Evolutionary conservation across 78 protist genomes (phyloP).

Genomic region (Dictyostelium capitatum): DNA sequence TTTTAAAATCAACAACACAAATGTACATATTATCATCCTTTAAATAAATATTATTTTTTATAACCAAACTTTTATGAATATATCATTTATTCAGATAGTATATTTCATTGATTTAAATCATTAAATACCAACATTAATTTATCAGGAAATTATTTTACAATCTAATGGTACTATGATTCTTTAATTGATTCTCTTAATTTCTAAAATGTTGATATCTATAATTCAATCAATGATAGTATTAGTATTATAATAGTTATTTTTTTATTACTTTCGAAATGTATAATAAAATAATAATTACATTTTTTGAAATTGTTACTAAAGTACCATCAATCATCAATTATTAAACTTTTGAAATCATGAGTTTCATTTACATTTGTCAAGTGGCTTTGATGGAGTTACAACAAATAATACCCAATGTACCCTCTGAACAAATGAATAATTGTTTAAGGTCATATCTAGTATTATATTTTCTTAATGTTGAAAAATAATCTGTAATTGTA

Average conservation of each 20-base stretch:
- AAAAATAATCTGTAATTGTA: conserved; percentile 77
- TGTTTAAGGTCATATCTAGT: conserved; percentile 97
- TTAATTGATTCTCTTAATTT: conserved; percentile 89
- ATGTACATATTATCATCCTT: too few species aligned
- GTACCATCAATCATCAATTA: conserved; percentile 44
- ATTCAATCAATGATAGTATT: too few species aligned
- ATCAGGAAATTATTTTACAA: too few species aligned
- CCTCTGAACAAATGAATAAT: conserved; percentile 97
- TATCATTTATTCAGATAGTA: too few species aligned
- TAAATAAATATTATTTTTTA: too few species aligned
- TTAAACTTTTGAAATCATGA: conserved; percentile 88
- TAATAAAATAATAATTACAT: too few species aligned
- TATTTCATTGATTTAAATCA: too few species aligned
- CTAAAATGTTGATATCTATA: conserved; percentile 78
- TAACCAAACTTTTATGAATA: too few species aligned
- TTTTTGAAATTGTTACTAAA: conserved; percentile 46
- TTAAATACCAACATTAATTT: too few species aligned
- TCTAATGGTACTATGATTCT: too few species aligned
- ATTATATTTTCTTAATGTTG: conserved; percentile 92
- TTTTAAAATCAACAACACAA: not conserved
- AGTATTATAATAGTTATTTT: not conserved
- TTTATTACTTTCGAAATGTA: too few species aligned
- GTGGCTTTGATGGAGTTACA: conserved; percentile 87
- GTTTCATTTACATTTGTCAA: conserved; percentile 76
- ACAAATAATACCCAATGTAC: conserved; percentile 97